Percentiles rank a stretch among this genome's conserved stretches.
Conservation (phyloP, 495 filamentous ascomycete species). For the Bryoglossum gracile region DNA sequence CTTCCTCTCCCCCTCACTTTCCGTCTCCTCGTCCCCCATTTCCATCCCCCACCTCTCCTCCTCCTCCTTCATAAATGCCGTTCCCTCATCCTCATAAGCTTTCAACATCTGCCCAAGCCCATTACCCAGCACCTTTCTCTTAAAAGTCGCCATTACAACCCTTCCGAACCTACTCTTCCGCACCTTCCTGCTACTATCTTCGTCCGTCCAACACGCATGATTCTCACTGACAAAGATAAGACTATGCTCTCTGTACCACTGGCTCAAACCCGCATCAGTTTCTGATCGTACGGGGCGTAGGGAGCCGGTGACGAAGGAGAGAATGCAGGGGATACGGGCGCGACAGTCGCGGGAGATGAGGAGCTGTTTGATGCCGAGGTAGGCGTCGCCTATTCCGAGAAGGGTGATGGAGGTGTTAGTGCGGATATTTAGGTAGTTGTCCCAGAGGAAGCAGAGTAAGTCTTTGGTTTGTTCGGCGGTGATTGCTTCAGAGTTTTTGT, state of each 20-base stretch:
- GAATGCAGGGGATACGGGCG: slow-evolving; percentile 37
- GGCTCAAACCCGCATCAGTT: slow-evolving; percentile 53
- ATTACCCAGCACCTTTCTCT: slow-evolving; percentile 44
- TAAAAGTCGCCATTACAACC: slow-evolving; percentile 56
- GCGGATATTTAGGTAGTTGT: slow-evolving; percentile 87
- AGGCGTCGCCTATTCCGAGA: slow-evolving; percentile 74
- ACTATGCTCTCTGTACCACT: slow-evolving; percentile 69
- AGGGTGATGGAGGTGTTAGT: slow-evolving; percentile 68
- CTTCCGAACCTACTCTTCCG: slow-evolving; percentile 60
- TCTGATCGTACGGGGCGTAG: slow-evolving; percentile 60
- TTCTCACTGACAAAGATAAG: slow-evolving; percentile 63
- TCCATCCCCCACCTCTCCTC: not conserved
- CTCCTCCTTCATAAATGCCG: too few species aligned
- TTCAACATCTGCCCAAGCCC: slow-evolving; percentile 41
- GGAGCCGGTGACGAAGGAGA: slow-evolving; percentile 55
- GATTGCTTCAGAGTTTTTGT: not conserved
- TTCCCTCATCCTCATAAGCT: not conserved
- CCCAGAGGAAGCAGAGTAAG: slow-evolving; percentile 84
- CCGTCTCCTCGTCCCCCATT: slow-evolving; percentile 8
- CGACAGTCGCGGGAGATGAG: slow-evolving; percentile 53
- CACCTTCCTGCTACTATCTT: slow-evolving; percentile 47
- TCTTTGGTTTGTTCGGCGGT: slow-evolving; percentile 56
- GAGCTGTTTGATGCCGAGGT: slow-evolving; percentile 61
- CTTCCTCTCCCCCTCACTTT: slow-evolving; percentile 3
- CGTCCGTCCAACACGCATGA: slow-evolving; percentile 63